Evolutionary conservation across 2,329 filamentous ascomycete species (phyloP).

Genomic region (Penicillium polonicum): DNA sequence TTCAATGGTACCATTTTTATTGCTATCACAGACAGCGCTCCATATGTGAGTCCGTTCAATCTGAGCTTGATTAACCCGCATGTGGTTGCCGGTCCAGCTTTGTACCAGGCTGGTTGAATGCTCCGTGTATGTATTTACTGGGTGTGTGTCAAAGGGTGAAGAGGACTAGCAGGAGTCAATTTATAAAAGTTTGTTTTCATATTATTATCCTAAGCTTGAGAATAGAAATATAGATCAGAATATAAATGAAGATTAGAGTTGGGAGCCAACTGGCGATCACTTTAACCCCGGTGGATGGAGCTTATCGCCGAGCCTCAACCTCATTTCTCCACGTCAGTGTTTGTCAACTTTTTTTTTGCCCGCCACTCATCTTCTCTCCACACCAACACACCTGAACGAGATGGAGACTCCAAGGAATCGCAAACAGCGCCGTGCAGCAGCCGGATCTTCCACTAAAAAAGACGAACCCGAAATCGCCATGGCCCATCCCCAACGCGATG

Average conservation of each 20-base stretch:
- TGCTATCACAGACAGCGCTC: slow-evolving; percentile 67
- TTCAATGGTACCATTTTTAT: slow-evolving; percentile 80
- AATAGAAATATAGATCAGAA: not conserved
- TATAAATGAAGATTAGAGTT: not conserved
- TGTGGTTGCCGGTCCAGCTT: slow-evolving; percentile 65
- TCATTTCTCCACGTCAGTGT: slow-evolving; percentile 13
- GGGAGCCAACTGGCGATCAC: not conserved
- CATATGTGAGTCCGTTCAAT: slow-evolving; percentile 74
- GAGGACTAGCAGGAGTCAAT: not conserved
- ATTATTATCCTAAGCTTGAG: not conserved
- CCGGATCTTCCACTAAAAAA: slow-evolving; percentile 20
- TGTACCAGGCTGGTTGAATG: slow-evolving; percentile 74
- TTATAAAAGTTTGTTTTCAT: not conserved
- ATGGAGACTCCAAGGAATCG: slow-evolving; percentile 39
- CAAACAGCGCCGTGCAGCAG: slow-evolving; percentile 42
- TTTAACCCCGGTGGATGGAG: slow-evolving; percentile 1
- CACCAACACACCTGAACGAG: not conserved
- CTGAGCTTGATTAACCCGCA: slow-evolving; percentile 71
- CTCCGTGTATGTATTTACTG: not conserved
- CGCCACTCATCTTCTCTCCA: not conserved
- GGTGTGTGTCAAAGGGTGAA: not conserved
- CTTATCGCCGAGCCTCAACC: slow-evolving; percentile 13
- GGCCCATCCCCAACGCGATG: slow-evolving; percentile 24
- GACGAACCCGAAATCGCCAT: slow-evolving; percentile 19
- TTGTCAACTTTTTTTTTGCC: slow-evolving; percentile 2